Evolutionary conservation across 257 asterid species (phyloP).

Genomic region (Coffea eugenioides): DNA sequence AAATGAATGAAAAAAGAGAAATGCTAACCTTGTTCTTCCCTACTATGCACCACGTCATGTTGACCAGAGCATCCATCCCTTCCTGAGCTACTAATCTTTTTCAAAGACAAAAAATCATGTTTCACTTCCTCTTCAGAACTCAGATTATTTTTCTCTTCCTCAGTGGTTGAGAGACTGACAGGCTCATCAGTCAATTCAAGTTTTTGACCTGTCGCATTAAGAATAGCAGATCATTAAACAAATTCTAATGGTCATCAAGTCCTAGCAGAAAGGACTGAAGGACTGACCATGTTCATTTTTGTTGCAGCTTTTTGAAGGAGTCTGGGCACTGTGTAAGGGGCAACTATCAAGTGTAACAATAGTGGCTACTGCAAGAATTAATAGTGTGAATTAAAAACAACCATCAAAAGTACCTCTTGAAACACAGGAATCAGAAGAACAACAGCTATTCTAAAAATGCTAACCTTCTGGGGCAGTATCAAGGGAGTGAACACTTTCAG

Average conservation of each 20-base stretch:
- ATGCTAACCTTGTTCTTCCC: neutral
- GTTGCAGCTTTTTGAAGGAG: neutral
- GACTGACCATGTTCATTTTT: neutral
- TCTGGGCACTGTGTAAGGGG: neutral
- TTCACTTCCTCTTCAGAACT: neutral
- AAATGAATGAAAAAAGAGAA: neutral
- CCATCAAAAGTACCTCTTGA: no score
- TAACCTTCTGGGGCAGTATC: neutral
- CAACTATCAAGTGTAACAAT: neutral
- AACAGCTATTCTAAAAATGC: neutral
- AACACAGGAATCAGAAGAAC: neutral
- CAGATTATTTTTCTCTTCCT: slow-evolving; percentile 12
- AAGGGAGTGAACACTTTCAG: neutral
- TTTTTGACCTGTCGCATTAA: slow-evolving; percentile 10
- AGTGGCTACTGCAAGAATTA: neutral
- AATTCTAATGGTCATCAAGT: no score
- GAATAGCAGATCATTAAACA: neutral
- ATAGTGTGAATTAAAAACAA: neutral
- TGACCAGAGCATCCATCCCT: neutral
- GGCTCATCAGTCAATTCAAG: slow-evolving; percentile 16
- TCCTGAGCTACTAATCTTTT: neutral
- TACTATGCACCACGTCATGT: neutral
- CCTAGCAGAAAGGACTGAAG: neutral
- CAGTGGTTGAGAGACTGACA: slow-evolving; percentile 16
- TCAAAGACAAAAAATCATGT: neutral